Percentiles rank a stretch among this genome's conserved stretches.
Evolutionary conservation across 495 filamentous ascomycete genomes (phyloP).

Genomic region (Podospora pseudoanserina): DNA sequence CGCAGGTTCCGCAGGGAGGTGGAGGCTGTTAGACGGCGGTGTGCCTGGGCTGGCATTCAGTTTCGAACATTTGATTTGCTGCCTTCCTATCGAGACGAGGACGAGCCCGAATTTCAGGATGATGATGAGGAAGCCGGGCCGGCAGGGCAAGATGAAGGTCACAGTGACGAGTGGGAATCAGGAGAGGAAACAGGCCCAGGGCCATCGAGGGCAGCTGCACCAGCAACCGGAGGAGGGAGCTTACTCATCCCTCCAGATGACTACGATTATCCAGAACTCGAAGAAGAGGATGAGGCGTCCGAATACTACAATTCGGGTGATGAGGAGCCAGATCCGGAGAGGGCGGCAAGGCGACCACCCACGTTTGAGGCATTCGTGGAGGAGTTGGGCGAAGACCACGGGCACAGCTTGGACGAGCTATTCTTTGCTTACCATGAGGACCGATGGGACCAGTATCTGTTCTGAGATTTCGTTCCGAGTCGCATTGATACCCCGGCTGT

Average conservation of each 20-base stretch:
- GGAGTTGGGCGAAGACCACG: conserved; percentile 32
- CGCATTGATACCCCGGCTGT: not conserved
- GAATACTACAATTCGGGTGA: conserved; percentile 37
- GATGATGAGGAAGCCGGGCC: conserved; percentile 12
- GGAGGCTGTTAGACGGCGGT: conserved; percentile 23
- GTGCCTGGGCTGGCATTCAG: conserved; percentile 26
- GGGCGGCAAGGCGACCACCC: conserved; percentile 30
- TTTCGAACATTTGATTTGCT: conserved; percentile 34
- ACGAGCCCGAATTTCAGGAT: conserved; percentile 21
- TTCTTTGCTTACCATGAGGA: conserved; percentile 37
- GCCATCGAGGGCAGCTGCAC: not conserved
- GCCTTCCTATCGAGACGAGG: conserved; percentile 33
- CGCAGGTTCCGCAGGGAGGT: conserved; percentile 32
- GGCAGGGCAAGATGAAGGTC: not conserved
- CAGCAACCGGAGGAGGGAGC: not conserved
- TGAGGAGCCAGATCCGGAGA: conserved; percentile 33
- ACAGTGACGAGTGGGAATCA: conserved; percentile 6
- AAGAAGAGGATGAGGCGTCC: conserved; percentile 37
- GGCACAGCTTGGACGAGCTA: conserved; percentile 32
- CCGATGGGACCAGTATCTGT: conserved; percentile 37
- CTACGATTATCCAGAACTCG: conserved; percentile 29
- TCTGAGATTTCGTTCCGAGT: conserved; percentile 13
- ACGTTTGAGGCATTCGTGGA: conserved; percentile 33
- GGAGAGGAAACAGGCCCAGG: not conserved
- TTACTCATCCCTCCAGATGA: conserved; percentile 7